Conservation (phyloP, 768 basidiomycete genomes). For the Tricholoma sp. region DNA sequence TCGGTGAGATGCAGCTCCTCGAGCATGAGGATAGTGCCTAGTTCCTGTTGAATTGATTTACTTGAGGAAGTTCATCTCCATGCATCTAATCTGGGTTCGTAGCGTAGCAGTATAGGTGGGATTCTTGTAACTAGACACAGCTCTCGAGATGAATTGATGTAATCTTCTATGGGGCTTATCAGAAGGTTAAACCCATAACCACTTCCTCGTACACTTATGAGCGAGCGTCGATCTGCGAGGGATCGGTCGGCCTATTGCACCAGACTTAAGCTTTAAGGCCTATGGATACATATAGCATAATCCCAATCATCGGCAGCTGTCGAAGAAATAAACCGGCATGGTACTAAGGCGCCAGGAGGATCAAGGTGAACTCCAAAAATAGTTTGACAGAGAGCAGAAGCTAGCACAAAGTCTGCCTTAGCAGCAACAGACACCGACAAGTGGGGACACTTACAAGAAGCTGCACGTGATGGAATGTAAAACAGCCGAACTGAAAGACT, state of each 20-base stretch:
- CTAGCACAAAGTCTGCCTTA: conserved; percentile 10
- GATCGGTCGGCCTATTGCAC: neutral
- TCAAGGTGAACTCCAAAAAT: conserved; percentile 22
- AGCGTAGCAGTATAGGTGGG: neutral
- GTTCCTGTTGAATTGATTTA: conserved; percentile 10
- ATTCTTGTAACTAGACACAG: too few relatives aligned
- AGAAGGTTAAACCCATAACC: too few relatives aligned
- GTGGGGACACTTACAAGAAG: conserved; percentile 22
- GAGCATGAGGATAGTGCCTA: conserved; percentile 54
- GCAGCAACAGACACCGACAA: neutral
- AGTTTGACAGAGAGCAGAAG: conserved; percentile 13
- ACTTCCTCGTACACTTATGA: too few relatives aligned
- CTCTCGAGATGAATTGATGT: too few relatives aligned
- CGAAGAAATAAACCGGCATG: conserved; percentile 47
- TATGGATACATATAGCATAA: conserved; percentile 46
- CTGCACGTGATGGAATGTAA: conserved; percentile 26
- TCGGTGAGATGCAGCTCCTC: conserved; percentile 75
- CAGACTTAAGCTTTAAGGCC: conserved; percentile 18
- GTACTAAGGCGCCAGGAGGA: conserved; percentile 44
- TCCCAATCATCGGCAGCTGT: conserved; percentile 44
- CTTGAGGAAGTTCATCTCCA: conserved; percentile 5
- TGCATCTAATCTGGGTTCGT: neutral
- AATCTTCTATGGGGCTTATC: too few relatives aligned
- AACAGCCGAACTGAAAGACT: conserved; percentile 43
- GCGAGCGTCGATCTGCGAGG: too few relatives aligned